A percentile compares a stretch with the other conserved stretches of the same genome.
phyloP scores from a whole-genome alignment of 257 asterid genomes.

The Solanum infundibuliforme region DNA sequence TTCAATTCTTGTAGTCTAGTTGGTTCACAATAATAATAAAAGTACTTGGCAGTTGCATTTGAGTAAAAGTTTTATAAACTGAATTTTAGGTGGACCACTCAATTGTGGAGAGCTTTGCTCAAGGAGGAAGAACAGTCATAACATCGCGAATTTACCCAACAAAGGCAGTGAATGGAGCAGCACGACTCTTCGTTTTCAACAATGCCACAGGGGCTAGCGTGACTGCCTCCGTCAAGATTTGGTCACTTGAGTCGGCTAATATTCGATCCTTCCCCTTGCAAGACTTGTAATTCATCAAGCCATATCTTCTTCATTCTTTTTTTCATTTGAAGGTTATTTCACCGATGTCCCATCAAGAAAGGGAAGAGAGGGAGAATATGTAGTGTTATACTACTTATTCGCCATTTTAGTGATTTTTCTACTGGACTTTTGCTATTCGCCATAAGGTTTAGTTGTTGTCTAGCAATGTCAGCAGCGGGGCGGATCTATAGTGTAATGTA shows the following conservation, averaged over 20 bases:
- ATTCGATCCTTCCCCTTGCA: conserved; percentile 30
- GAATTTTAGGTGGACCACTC: conserved; percentile 71
- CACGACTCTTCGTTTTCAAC: conserved; percentile 62
- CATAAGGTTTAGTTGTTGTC: neutral
- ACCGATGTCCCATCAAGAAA: neutral
- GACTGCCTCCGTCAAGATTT: conserved; percentile 52
- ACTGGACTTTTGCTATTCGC: neutral
- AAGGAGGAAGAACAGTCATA: conserved; percentile 70
- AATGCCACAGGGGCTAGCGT: conserved; percentile 56
- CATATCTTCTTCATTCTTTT: neutral
- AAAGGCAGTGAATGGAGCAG: conserved; percentile 41
- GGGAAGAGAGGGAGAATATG: neutral
- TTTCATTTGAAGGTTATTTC: neutral
- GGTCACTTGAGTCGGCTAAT: conserved; percentile 63
- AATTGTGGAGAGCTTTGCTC: conserved; percentile 81
- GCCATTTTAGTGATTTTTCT: neutral
- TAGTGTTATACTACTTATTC: neutral
- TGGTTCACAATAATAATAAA: neutral
- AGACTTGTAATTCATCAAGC: neutral
- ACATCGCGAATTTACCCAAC: conserved; percentile 81
- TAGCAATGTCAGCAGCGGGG: neutral
- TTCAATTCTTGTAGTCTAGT: neutral
- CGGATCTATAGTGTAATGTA: neutral
- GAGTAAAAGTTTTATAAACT: neutral
- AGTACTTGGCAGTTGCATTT: neutral